phyloP scores from a whole-genome alignment of 129 eudicot genomes.

The Oenanthe sinensis region DNA sequence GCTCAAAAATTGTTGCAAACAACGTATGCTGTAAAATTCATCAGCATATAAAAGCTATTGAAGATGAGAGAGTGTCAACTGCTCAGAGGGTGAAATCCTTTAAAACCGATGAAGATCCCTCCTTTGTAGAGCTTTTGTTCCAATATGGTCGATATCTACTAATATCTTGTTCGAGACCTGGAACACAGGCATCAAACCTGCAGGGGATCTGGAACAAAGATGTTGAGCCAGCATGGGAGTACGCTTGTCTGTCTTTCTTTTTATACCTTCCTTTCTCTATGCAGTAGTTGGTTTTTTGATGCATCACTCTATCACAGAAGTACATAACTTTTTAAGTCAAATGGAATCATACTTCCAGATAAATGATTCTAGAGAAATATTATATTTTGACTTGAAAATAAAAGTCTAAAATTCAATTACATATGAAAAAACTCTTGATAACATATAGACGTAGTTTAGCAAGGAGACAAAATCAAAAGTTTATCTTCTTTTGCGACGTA shows the following conservation, averaged over 20 bases:
- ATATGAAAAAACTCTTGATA: not conserved
- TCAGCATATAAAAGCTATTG: not conserved
- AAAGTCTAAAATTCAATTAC: not conserved
- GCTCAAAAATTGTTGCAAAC: constrained; percentile 22
- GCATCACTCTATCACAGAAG: not conserved
- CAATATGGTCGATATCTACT: constrained; percentile 85
- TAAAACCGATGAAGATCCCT: constrained; percentile 69
- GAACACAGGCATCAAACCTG: constrained; percentile 71
- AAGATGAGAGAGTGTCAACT: constrained; percentile 29
- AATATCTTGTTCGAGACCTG: constrained; percentile 73
- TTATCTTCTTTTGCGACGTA: not conserved
- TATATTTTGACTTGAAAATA: not conserved
- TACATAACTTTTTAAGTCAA: not conserved
- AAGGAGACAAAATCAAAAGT: not conserved
- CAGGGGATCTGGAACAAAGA: constrained; percentile 91
- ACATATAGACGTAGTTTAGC: not conserved
- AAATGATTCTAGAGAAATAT: not conserved
- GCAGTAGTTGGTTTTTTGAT: not conserved
- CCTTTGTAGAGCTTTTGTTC: constrained; percentile 73
- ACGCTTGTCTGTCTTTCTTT: constrained; percentile 19
- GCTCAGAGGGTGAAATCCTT: constrained; percentile 70
- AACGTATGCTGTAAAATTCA: constrained; percentile 9
- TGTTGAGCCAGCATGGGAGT: constrained; percentile 82
- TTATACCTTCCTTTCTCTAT: not conserved
- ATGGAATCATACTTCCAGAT: not conserved